Conservation (phyloP, 352 stramenopile species). For the Phytophthora tubulina region DNA sequence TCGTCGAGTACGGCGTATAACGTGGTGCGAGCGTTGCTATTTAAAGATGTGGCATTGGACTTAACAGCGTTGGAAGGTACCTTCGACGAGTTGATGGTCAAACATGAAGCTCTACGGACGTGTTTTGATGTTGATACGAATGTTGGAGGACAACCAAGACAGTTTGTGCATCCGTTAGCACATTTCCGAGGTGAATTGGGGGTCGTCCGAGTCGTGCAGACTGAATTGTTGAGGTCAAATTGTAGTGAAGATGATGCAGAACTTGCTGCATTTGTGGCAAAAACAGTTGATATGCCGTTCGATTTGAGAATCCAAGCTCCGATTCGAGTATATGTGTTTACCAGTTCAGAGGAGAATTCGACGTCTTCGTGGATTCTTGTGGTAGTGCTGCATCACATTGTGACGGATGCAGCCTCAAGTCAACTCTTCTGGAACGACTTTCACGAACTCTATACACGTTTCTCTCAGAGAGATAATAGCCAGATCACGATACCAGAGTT, state of each 20-base stretch:
- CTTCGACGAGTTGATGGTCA: slow-evolving; percentile 43
- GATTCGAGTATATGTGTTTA: slow-evolving; percentile 52
- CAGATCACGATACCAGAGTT: neutral
- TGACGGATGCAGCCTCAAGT: slow-evolving; percentile 58
- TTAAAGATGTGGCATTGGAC: slow-evolving; percentile 34
- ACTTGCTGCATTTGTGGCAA: slow-evolving; percentile 38
- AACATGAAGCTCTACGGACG: slow-evolving; percentile 61
- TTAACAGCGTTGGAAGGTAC: slow-evolving; percentile 33
- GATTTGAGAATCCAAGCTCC: slow-evolving; percentile 46
- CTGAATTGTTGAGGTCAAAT: slow-evolving; percentile 3
- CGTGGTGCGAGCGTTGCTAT: slow-evolving; percentile 48
- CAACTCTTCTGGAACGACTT: slow-evolving; percentile 62
- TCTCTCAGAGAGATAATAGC: neutral
- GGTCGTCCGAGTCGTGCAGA: slow-evolving; percentile 14
- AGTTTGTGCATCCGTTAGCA: slow-evolving; percentile 39
- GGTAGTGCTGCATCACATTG: slow-evolving; percentile 66
- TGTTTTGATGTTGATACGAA: slow-evolving; percentile 43
- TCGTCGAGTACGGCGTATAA: slow-evolving; percentile 64
- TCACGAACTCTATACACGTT: slow-evolving; percentile 31
- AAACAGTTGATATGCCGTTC: slow-evolving; percentile 40
- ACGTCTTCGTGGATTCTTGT: slow-evolving; percentile 42
- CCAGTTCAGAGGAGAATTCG: neutral
- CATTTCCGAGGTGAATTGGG: slow-evolving; percentile 21
- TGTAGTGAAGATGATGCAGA: neutral
- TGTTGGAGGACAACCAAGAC: slow-evolving; percentile 41